Evolutionary conservation across 164 flowering plant genomes (phyloP).

Genomic region (Macadamia integrifolia): DNA sequence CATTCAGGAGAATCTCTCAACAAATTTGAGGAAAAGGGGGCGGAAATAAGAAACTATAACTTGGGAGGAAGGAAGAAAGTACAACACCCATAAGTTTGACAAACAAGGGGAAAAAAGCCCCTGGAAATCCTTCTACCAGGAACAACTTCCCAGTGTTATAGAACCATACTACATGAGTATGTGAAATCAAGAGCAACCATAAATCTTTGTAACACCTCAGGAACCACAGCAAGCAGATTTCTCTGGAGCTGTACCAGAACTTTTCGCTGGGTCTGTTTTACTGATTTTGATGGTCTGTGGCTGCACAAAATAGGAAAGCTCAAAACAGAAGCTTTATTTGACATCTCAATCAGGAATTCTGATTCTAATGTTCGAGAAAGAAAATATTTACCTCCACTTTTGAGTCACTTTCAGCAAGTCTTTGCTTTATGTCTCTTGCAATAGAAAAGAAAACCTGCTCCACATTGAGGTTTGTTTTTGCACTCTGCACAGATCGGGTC

Average conservation of each 20-base stretch:
- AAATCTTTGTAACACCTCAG: slow-evolving; percentile 10
- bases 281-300: slow-evolving; percentile 45
- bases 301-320: slow-evolving; percentile 16
- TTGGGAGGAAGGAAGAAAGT: slow-evolving; percentile 10
- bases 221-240: slow-evolving; percentile 46
- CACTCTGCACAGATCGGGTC: slow-evolving; percentile 34
- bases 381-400: slow-evolving; percentile 33
- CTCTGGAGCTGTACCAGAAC: slow-evolving; percentile 26
- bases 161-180: slow-evolving; percentile 1
- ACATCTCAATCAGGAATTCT: neutral
- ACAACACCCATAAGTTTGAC: slow-evolving; percentile 18
- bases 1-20: slow-evolving; percentile 10
- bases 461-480: slow-evolving; percentile 54
- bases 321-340: neutral
- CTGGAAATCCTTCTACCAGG: neutral
- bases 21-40: slow-evolving; percentile 2
- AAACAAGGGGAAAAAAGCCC: slow-evolving; percentile 10
- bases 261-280: slow-evolving; percentile 31
- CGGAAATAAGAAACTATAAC: no score
- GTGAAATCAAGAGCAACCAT: slow-evolving; percentile 2
- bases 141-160: slow-evolving; percentile 10
- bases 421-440: slow-evolving; percentile 51
- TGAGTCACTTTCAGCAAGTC: slow-evolving; percentile 44
- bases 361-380: neutral
- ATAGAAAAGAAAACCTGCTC: slow-evolving; percentile 57